Conservation (phyloP, 371 early-diverging fungal species). For the Umbelopsis sp. region DNA sequence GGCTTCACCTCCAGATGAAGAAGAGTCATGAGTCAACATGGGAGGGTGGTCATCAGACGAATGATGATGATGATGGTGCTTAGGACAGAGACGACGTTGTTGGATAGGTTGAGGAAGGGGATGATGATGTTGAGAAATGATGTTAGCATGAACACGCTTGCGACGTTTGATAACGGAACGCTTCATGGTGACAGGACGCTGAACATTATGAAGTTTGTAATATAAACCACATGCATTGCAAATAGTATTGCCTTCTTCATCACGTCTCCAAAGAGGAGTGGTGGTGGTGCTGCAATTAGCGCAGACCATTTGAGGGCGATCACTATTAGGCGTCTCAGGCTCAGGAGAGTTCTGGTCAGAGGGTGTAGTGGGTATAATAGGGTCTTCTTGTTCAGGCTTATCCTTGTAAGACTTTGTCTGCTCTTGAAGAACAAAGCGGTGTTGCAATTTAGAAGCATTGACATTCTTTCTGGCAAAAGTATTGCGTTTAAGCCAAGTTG, state of each 20-base stretch:
- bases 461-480: constrained; percentile 13
- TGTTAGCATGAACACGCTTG: constrained; percentile 43
- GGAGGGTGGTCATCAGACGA: constrained; percentile 9
- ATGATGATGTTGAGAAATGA: constrained; percentile 22
- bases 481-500: constrained; percentile 77
- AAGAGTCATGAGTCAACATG: constrained; percentile 17
- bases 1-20: constrained; percentile 18
- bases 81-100: constrained; percentile 16
- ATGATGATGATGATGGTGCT: neutral
- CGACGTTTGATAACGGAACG: constrained; percentile 60
- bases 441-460: constrained; percentile 14
- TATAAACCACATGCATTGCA: constrained; percentile 89
- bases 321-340: neutral
- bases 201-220: constrained; percentile 68
- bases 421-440: constrained; percentile 18
- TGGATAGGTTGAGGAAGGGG: constrained; percentile 26
- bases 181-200: constrained; percentile 62
- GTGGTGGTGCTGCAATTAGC: constrained; percentile 74
- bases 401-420: constrained; percentile 17
- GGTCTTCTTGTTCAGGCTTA: constrained; percentile 23
- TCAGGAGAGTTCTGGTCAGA: constrained; percentile 5
- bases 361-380: constrained; percentile 29
- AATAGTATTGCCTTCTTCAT: constrained; percentile 64
- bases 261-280: constrained; percentile 87
- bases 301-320: constrained; percentile 46